Conservation (phyloP, 2,329 filamentous ascomycete species). For the Drechslerella dactyloides region DNA sequence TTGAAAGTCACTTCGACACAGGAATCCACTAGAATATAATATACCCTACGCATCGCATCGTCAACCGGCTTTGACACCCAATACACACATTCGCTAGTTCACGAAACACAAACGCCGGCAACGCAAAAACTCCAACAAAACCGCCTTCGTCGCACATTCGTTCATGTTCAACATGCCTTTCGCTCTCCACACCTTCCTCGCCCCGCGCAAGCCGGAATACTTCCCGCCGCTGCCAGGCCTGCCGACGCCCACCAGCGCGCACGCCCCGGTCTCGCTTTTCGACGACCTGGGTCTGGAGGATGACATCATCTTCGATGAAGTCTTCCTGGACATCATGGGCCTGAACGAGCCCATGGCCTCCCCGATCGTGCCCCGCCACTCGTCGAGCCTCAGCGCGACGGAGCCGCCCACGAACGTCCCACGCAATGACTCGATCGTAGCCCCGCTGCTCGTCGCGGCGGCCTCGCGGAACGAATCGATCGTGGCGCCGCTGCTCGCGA, state of each 20-base stretch:
- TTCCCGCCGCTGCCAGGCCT: constrained; percentile 49
- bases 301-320: constrained; percentile 47
- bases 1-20: constrained; percentile 2
- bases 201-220: constrained; percentile 47
- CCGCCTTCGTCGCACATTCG: too few relatives aligned
- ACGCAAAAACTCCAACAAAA: constrained; percentile 23
- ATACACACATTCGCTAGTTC: not conserved
- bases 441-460: constrained; percentile 28
- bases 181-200: constrained; percentile 50
- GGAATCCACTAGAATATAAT: constrained; percentile 3
- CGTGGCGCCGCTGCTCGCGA: constrained; percentile 32
- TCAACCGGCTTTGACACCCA: constrained; percentile 41
- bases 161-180: constrained; percentile 50
- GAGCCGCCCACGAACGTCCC: constrained; percentile 38
- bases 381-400: not conserved
- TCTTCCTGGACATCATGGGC: constrained; percentile 50
- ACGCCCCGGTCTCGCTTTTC: constrained; percentile 21
- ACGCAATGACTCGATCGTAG: constrained; percentile 39
- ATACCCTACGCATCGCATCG: constrained; percentile 16
- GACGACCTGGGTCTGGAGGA: constrained; percentile 44
- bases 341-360: constrained; percentile 25
- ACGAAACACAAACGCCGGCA: constrained; percentile 11
- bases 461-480: constrained; percentile 37
- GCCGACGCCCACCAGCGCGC: constrained; percentile 16
- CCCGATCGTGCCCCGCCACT: constrained; percentile 6